These are phyloP conservation scores for Salix koriyanagi DNA, from an alignment of 345 rosid genomes.

Conservation along the genomic window DNA sequence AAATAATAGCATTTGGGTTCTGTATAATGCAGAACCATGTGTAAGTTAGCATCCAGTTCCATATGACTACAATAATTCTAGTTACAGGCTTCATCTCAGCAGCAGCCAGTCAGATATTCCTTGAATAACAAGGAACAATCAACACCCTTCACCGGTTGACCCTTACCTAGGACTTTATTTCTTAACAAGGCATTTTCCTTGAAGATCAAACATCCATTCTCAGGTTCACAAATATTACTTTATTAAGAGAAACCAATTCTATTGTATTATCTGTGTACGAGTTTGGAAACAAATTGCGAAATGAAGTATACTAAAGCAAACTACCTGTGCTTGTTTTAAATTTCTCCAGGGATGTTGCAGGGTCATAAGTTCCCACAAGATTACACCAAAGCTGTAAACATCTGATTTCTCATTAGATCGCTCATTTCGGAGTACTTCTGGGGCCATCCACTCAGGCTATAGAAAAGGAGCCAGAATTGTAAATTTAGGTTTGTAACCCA, in stretches of 20 bases:
- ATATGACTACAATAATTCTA: background rate
- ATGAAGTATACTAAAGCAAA: conserved; percentile 6
- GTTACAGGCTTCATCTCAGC: background rate
- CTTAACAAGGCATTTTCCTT: background rate
- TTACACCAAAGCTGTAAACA: conserved; percentile 31
- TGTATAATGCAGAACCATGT: background rate
- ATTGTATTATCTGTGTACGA: background rate
- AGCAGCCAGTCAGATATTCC: background rate
- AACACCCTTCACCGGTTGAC: background rate
- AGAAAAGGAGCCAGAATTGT: background rate
- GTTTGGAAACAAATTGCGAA: background rate
- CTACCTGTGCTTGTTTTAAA: conserved; percentile 25
- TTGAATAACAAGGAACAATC: background rate
- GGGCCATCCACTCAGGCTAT: conserved; percentile 37
- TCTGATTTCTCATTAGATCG: conserved; percentile 27
- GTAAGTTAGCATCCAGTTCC: background rate
- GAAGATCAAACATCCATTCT: background rate
- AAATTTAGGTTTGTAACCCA: background rate
- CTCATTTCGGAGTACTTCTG: conserved; percentile 26
- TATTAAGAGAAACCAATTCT: background rate
- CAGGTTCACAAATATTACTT: background rate
- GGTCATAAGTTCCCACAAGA: conserved; percentile 29
- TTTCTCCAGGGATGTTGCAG: conserved; percentile 24
- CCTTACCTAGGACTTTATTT: background rate
- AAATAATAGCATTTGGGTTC: background rate